Base-by-base conservation (phyloP, 1,284 basidiomycete genomes). In the Tilletia walkeri region DNA sequence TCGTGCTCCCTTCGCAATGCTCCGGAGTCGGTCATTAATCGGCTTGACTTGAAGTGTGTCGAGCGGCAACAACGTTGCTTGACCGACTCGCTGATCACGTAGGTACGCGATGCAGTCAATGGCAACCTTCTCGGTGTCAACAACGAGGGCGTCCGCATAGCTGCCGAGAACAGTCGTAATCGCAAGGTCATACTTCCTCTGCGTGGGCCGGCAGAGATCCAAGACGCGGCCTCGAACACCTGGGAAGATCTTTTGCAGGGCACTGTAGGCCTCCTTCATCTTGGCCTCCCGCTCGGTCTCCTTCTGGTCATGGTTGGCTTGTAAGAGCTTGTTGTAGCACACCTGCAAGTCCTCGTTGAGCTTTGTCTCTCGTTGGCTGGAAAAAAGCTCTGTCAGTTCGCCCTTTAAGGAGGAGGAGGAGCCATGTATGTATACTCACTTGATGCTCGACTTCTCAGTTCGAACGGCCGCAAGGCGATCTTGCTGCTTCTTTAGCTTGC, bases 51-150 rank as follows among this genome's bases (percentile, higher is more conserved):
- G 92, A 76, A 99, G 95, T 1, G 93, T 95, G 84, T 99, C 95
- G 12, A 99, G 90, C 0, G 96, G 96, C 66, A 99, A 91, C 86
- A 99, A 99, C 0, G 95, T 99, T 6, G 94, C 94, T 84, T 94
- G 93, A 1, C 95, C 95, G 0, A 91, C 90, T 45, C 95, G 91
- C 84, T 97, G 94, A 79, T 92, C 94, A 73, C 94, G 91, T 88
- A 99, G 89, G 84, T 97, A 99, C 91, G 95, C 80, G 79, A 99
- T 97, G 84, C 96, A 99, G 79, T 95, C 93, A 73, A 98, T 96
- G 1, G 94, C 96, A 0, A 93, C 95, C 85, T 92, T 93, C 86
- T 99, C 94, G 77, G 93, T 90, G 79, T 98, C 95, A 0, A 99
- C 95, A 2, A 99, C 92, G 69, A 99, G 89, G 1, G 95, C 92